These are phyloP conservation scores for Pulicaria dysenterica DNA, from an alignment of 129 eudicot species.

Conservation along the genomic window DNA sequence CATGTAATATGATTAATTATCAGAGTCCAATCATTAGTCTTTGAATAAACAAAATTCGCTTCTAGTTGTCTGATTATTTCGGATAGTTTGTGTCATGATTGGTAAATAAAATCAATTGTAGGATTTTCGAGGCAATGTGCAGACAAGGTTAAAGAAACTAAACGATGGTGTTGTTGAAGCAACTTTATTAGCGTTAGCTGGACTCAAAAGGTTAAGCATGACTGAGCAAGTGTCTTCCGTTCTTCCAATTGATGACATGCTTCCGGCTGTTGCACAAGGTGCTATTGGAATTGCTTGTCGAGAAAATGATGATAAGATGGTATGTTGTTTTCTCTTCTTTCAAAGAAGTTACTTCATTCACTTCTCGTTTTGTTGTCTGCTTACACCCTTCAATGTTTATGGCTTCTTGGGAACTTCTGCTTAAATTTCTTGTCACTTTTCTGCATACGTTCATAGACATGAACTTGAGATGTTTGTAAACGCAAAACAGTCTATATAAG, in stretches of 20 bases:
- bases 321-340: slow-evolving; percentile 30
- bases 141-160: slow-evolving; percentile 83
- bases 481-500: background rate
- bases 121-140: slow-evolving; percentile 96
- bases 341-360: background rate
- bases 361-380: slow-evolving; percentile 22
- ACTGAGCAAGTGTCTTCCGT: slow-evolving; percentile 73
- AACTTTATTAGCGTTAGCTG: slow-evolving; percentile 88
- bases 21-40: background rate
- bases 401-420: background rate
- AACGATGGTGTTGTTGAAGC: slow-evolving; percentile 85
- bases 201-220: slow-evolving; percentile 82
- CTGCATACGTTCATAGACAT: no score
- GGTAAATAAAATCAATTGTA: slow-evolving; percentile 19
- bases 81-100: background rate
- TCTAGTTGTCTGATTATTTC: no score
- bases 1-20: background rate
- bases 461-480: background rate
- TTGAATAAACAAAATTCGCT: no score
- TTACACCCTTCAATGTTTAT: background rate
- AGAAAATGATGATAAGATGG: slow-evolving; percentile 85
- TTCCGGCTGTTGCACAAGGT: slow-evolving; percentile 93
- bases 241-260: slow-evolving; percentile 84
- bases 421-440: background rate
- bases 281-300: slow-evolving; percentile 95